Percentiles rank a stretch among this genome's conserved stretches.
Evolutionary conservation across 352 stramenopile species (phyloP).

Genomic region (Pythium sp.): DNA sequence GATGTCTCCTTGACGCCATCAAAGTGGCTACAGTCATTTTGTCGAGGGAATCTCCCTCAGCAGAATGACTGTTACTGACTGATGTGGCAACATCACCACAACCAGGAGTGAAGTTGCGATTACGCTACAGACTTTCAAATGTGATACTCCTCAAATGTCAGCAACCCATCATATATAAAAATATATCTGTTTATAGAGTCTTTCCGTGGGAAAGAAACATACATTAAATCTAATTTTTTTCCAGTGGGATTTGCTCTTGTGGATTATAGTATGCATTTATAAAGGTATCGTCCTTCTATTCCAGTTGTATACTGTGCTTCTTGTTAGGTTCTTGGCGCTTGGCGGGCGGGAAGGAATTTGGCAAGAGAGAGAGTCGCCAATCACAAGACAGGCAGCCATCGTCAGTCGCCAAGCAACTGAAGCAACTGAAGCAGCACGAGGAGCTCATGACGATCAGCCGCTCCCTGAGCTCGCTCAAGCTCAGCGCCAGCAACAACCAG

Average conservation of each 20-base stretch:
- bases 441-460: slow-evolving; percentile 16
- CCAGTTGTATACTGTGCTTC: not conserved
- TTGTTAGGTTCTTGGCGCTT: not conserved
- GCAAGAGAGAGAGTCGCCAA: slow-evolving; percentile 6
- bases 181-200: not conserved
- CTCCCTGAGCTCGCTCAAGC: slow-evolving; percentile 12
- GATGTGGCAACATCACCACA: not conserved
- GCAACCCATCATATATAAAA: not conserved
- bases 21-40: slow-evolving; percentile 9
- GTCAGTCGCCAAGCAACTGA: no score
- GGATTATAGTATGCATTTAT: not conserved
- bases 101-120: slow-evolving; percentile 1
- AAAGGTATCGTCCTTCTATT: not conserved
- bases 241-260: not conserved
- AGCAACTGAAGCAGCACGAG: not conserved
- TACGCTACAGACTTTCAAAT: not conserved
- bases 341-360: not conserved
- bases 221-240: not conserved
- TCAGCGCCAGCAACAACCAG: slow-evolving; percentile 18
- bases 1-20: no score
- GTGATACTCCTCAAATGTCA: not conserved
- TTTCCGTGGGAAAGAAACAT: not conserved
- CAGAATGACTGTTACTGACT: not conserved
- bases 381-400: slow-evolving; percentile 7
- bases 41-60: not conserved